Evolutionary conservation across 805 yeast species (phyloP).

Genomic region (Phaffomyces thermotolerans): DNA sequence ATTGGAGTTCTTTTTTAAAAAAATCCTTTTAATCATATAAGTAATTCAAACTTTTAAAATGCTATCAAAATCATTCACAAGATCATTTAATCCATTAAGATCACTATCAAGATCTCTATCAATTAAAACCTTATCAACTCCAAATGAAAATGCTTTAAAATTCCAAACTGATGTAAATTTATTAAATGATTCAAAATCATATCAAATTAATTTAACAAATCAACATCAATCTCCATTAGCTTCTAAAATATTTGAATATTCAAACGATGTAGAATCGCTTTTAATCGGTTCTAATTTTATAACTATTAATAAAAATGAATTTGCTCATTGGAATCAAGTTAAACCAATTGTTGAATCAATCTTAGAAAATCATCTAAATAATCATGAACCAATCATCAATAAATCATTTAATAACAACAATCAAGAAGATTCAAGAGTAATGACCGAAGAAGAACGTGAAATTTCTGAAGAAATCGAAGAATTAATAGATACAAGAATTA

Average conservation of each 20-base stretch:
- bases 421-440: conserved; percentile 1
- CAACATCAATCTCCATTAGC: conserved; percentile 54
- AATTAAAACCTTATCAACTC: conserved; percentile 51
- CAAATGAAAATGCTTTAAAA: conserved; percentile 70
- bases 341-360: conserved; percentile 52
- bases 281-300: conserved; percentile 71
- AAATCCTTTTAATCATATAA: too few relatives aligned
- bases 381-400: conserved; percentile 27
- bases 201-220: conserved; percentile 17
- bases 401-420: conserved; percentile 4
- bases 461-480: conserved; percentile 86
- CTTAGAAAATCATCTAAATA: conserved; percentile 29
- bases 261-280: conserved; percentile 58
- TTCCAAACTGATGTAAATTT: conserved; percentile 40
- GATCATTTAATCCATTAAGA: not conserved
- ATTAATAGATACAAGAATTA: conserved; percentile 84
- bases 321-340: conserved; percentile 63
- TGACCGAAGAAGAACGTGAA: conserved; percentile 64
- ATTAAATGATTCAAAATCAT: conserved; percentile 14
- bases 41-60: too few relatives aligned
- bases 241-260: conserved; percentile 41
- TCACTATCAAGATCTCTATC: conserved; percentile 12
- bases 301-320: conserved; percentile 63
- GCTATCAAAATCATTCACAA: too few relatives aligned
- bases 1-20: too few relatives aligned